Conservation (phyloP, 2,329 filamentous ascomycete species). For the Fusarium illudens region DNA sequence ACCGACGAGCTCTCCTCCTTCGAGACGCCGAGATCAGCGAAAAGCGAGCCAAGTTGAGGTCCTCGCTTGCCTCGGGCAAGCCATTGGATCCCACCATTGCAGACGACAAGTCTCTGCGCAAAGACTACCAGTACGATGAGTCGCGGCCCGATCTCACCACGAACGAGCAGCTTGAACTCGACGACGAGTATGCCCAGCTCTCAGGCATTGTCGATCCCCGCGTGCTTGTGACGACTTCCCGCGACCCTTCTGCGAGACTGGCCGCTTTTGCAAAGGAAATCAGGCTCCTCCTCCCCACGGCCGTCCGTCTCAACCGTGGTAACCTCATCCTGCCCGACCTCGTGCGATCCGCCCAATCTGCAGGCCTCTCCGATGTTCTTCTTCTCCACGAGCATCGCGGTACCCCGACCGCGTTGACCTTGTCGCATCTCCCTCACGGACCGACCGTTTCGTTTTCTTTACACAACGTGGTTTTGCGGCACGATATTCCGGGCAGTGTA, state of each 20-base stretch:
- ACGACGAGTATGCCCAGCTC: constrained; percentile 90
- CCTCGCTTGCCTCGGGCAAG: constrained; percentile 88
- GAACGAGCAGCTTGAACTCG: constrained; percentile 76
- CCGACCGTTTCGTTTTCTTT: constrained; percentile 83
- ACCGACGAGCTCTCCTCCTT: constrained; percentile 85
- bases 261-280: constrained; percentile 95
- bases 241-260: constrained; percentile 85
- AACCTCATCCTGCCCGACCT: constrained; percentile 89
- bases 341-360: constrained; percentile 80
- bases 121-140: constrained; percentile 95
- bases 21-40: constrained; percentile 92
- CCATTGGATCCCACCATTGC: constrained; percentile 83
- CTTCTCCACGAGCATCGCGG: constrained; percentile 92
- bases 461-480: constrained; percentile 90
- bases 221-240: constrained; percentile 88
- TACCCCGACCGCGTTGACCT: constrained; percentile 86
- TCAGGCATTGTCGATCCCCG: constrained; percentile 92
- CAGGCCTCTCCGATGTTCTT: constrained; percentile 84
- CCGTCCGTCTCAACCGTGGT: constrained; percentile 89
- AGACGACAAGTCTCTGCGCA: constrained; percentile 82
- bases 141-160: constrained; percentile 72
- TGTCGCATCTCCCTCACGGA: constrained; percentile 88
- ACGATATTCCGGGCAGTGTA: constrained; percentile 89
- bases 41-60: constrained; percentile 86
- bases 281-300: constrained; percentile 81